Evolutionary conservation across 768 basidiomycete species (phyloP).

Genomic region (Boletus rubroflammeus): DNA sequence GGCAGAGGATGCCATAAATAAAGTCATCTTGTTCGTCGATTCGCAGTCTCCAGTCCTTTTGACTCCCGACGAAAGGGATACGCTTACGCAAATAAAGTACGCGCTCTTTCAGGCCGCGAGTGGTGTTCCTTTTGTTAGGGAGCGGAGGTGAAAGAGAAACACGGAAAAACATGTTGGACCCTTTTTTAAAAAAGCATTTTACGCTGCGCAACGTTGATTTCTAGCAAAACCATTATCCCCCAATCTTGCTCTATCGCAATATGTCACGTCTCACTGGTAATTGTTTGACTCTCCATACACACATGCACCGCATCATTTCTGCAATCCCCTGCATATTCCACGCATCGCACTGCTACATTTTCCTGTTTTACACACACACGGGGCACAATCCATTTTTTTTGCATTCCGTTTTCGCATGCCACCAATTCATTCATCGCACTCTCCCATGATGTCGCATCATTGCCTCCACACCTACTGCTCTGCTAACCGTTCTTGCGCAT

Average conservation of each 20-base stretch:
- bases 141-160: constrained; percentile 24
- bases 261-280: constrained; percentile 22
- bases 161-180: background rate
- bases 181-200: constrained; percentile 20
- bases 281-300: constrained; percentile 12
- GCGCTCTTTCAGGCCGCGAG: constrained; percentile 49
- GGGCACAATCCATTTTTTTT: constrained; percentile 15
- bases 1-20: constrained; percentile 53
- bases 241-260: constrained; percentile 13
- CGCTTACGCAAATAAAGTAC: constrained; percentile 47
- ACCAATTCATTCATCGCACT: constrained; percentile 14
- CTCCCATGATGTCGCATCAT: constrained; percentile 20
- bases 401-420: constrained; percentile 25
- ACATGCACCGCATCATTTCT: constrained; percentile 22
- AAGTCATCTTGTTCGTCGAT: constrained; percentile 52
- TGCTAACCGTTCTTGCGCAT: constrained; percentile 16
- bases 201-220: constrained; percentile 12
- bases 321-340: constrained; percentile 23
- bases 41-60: constrained; percentile 32
- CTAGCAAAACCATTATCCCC: constrained; percentile 7
- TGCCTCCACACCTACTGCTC: constrained; percentile 5
- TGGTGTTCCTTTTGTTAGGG: constrained; percentile 35
- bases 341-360: constrained; percentile 19
- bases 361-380: constrained; percentile 13
- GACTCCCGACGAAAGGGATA: constrained; percentile 35